Conservation (phyloP, 805 yeast genomes). For the Zygoascus bituminiphila region DNA sequence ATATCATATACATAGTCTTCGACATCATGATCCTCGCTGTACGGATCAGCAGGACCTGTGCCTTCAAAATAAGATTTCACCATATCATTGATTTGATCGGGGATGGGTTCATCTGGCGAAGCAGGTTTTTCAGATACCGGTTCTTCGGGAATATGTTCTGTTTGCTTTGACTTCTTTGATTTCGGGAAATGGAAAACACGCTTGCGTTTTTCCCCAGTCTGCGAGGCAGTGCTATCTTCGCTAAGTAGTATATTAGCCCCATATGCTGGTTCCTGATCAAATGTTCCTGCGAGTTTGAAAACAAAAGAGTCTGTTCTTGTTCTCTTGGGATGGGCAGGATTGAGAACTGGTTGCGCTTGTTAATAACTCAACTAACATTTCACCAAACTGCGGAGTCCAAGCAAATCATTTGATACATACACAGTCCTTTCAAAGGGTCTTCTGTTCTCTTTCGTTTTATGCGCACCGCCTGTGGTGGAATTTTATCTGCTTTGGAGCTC, state of each 20-base stretch:
- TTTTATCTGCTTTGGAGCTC: neutral
- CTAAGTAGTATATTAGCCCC: conserved; percentile 13
- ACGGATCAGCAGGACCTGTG: neutral
- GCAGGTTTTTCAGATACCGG: neutral
- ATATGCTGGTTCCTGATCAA: conserved; percentile 18
- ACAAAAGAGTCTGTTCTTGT: conserved; percentile 21
- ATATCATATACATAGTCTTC: conserved; percentile 90
- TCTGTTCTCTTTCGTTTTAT: conserved; percentile 82
- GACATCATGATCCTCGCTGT: conserved; percentile 24
- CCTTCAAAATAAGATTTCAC: neutral
- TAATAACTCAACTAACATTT: no score
- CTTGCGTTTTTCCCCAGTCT: conserved; percentile 7
- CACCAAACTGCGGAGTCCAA: no score
- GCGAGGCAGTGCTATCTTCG: conserved; percentile 2
- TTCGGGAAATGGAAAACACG: conserved; percentile 10
- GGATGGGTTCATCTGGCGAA: conserved; percentile 48
- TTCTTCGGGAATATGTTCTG: neutral
- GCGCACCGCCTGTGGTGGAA: conserved; percentile 58
- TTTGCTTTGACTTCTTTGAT: conserved; percentile 1
- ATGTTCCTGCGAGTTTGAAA: conserved; percentile 25
- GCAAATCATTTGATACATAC: conserved; percentile 14
- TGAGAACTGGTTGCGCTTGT: no score
- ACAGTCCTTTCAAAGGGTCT: conserved; percentile 79
- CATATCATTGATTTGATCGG: conserved; percentile 25
- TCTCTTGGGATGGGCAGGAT: conserved; percentile 17